Conservation (phyloP, 2,329 filamentous ascomycete species). For the Lachnellula arida region DNA sequence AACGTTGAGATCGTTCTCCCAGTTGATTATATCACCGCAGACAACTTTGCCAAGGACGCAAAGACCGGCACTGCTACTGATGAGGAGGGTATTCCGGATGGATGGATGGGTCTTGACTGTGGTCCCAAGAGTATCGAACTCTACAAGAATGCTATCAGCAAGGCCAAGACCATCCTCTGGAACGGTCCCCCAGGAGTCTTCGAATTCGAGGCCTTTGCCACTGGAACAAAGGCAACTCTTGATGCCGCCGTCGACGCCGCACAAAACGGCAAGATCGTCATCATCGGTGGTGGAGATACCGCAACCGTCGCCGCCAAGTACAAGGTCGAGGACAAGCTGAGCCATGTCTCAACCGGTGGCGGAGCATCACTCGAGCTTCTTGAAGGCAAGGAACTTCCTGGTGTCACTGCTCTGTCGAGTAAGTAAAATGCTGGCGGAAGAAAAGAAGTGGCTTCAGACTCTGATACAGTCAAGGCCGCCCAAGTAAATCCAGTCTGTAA, state of each 20-base stretch:
- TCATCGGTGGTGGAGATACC: constrained; percentile 97
- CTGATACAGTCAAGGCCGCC: constrained; percentile 29
- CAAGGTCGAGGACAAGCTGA: constrained; percentile 91
- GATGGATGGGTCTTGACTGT: constrained; percentile 97
- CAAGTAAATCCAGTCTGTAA: constrained; percentile 28
- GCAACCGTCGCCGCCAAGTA: constrained; percentile 98
- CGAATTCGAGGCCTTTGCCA: constrained; percentile 92
- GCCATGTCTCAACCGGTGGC: constrained; percentile 95
- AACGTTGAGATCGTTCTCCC: constrained; percentile 93
- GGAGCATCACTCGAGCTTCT: constrained; percentile 93
- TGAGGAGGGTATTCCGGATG: constrained; percentile 84
- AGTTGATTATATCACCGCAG: constrained; percentile 90
- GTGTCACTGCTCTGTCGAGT: constrained; percentile 84
- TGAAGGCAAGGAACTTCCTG: constrained; percentile 96
- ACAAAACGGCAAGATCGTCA: constrained; percentile 85
- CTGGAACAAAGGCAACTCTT: constrained; percentile 86
- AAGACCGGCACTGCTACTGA: constrained; percentile 78
- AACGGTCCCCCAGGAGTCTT: constrained; percentile 98
- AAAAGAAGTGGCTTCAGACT: constrained; percentile 14
- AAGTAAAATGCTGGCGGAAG: constrained; percentile 45
- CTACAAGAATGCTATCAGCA: constrained; percentile 80
- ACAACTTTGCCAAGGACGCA: constrained; percentile 89
- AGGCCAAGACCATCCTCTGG: constrained; percentile 96
- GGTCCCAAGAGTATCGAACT: constrained; percentile 83
- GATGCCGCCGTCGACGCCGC: constrained; percentile 81